These are phyloP conservation scores for Glycine tomentella DNA, from an alignment of 306 rosid genomes.

Conservation along the genomic window DNA sequence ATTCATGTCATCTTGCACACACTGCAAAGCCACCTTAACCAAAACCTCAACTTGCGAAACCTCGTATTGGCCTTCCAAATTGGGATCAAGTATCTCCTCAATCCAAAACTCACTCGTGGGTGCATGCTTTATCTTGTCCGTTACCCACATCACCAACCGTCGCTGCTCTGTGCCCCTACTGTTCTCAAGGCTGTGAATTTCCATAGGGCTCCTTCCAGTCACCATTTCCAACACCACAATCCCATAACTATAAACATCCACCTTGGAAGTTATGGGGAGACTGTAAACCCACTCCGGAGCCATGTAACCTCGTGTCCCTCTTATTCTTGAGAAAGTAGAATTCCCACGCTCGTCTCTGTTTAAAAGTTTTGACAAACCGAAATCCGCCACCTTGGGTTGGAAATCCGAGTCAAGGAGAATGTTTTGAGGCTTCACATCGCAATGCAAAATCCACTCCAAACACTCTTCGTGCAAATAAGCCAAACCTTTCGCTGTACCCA, in stretches of 20 bases:
- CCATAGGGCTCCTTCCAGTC: conserved; percentile 61
- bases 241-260: conserved; percentile 77
- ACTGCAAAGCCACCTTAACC: conserved; percentile 58
- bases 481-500: conserved; percentile 73
- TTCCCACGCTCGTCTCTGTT: conserved; percentile 53
- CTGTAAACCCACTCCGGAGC: conserved; percentile 81
- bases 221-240: conserved; percentile 73
- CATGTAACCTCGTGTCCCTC: conserved; percentile 81
- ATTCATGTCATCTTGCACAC: conserved; percentile 65
- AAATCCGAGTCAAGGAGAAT: conserved; percentile 60
- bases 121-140: conserved; percentile 38
- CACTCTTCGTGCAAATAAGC: conserved; percentile 84
- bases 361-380: conserved; percentile 65
- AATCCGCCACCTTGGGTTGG: conserved; percentile 73
- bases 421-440: conserved; percentile 78
- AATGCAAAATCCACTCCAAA: conserved; percentile 82
- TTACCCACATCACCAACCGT: conserved; percentile 56
- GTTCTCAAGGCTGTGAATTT: conserved; percentile 13
- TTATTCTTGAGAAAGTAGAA: conserved; percentile 57
- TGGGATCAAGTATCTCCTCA: conserved; percentile 56
- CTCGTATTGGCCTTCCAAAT: conserved; percentile 47
- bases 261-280: conserved; percentile 69
- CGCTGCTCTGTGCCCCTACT: conserved; percentile 44
- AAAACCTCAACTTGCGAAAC: conserved; percentile 48
- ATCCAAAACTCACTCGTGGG: conserved; percentile 42